Base-by-base conservation (phyloP, 192 early-diverging fungal genomes). In the Podila epicladia region DNA sequence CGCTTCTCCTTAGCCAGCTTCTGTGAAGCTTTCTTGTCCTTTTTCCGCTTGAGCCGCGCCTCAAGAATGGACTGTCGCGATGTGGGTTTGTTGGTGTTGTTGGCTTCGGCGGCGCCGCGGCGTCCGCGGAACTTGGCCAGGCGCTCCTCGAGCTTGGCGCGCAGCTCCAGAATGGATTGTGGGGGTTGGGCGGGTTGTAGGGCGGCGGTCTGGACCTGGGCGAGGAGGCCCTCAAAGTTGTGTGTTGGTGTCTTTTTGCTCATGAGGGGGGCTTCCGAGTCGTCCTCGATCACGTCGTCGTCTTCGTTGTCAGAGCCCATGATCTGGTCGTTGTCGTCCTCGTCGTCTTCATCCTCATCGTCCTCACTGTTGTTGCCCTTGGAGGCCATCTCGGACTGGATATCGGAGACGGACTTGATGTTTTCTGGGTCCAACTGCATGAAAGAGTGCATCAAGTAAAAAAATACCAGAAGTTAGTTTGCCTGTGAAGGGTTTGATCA, bases 391-490 rank as follows among this genome's bases (percentile, higher is more conserved):
- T 80, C 82, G 38, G 67, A 68, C 55, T 94, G 93, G 45, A 95
- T 82, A 48, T 93, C 92, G 51, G 83, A 82, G 15, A 94, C 87
- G 8, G 91, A 89, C 80, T 91, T 94, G 73, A 80, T 74, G 85
- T 92, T 94, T 61, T 92, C 91, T 19, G 95, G 95, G 82, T 97
- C 94, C 61, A 95, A 85, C 88, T 95, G 82, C 22, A 45, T 2
- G 26, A 33, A 32, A 31, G 24, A 65, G 53, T 55, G 28, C 19
- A 33, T 32, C 41, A 45, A 45, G 41, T 45, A 45, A 45, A 45
- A 45, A 45, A 45, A 11, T 4, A 45, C 41, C 41, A 45, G 41
- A 45, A 15, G 41, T 45, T 17, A 45, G 41, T 45, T 15, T 45
- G 13, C 17, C 41, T 45, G 41, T 8, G 15, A 0, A 3, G 17